Conservation (phyloP, 2,329 filamentous ascomycete genomes). For the Aspergillaceae sp. region DNA sequence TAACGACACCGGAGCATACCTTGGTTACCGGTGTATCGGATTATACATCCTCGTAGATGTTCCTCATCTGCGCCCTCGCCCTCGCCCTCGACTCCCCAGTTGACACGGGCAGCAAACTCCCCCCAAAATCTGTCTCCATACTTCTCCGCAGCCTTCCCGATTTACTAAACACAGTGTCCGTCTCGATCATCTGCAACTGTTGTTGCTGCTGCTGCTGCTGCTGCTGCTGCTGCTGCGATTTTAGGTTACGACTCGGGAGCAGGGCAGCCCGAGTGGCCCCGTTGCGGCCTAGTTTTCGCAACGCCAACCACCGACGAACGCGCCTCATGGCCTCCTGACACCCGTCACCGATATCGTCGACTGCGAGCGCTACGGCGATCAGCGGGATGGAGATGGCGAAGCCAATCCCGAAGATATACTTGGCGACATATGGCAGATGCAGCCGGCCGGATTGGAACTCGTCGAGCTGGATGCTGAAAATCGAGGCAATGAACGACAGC, state of each 20-base stretch:
- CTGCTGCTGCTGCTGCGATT: neutral
- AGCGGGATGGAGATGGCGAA: slow-evolving; percentile 46
- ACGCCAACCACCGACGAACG: slow-evolving; percentile 5
- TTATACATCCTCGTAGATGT: too few relatives aligned
- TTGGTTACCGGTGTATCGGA: too few relatives aligned
- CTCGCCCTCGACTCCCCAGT: slow-evolving; percentile 12
- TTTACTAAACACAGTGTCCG: neutral
- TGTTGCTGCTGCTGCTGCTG: neutral
- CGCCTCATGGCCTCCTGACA: slow-evolving; percentile 17
- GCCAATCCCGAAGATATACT: slow-evolving; percentile 50
- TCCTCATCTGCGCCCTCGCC: neutral
- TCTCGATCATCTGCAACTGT: neutral
- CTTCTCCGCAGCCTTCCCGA: slow-evolving; percentile 18
- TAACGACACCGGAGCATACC: too few relatives aligned
- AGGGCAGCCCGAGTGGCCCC: neutral
- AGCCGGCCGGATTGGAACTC: slow-evolving; percentile 39
- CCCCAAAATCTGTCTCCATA: slow-evolving; percentile 17
- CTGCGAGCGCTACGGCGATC: slow-evolving; percentile 38
- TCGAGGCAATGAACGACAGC: slow-evolving; percentile 46
- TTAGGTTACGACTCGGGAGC: neutral
- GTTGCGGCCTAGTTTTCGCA: neutral
- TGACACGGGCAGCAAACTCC: slow-evolving; percentile 19
- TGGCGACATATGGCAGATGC: slow-evolving; percentile 43
- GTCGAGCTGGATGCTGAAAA: slow-evolving; percentile 48
- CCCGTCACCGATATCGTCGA: slow-evolving; percentile 35